Conservation (phyloP, 768 basidiomycete species). For the Calocybe cyanea region DNA sequence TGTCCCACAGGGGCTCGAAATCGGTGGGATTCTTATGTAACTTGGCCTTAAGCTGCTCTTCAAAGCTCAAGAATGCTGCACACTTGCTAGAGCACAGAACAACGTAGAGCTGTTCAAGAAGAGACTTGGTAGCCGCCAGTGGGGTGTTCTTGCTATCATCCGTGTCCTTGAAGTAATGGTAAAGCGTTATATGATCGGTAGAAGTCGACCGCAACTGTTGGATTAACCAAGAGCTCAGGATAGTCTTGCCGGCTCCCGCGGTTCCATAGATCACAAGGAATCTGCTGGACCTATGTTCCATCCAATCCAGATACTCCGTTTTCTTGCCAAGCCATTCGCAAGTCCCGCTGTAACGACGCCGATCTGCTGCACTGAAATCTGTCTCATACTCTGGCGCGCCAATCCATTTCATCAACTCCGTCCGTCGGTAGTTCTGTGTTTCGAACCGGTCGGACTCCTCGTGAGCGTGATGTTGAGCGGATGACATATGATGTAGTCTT, state of each 20-base stretch:
- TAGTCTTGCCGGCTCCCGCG: slow-evolving; percentile 7
- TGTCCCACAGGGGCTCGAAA: background rate
- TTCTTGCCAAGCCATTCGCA: slow-evolving; percentile 10
- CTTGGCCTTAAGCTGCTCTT: background rate
- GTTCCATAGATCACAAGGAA: slow-evolving; percentile 9
- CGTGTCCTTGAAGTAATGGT: slow-evolving; percentile 11
- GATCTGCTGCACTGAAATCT: slow-evolving; percentile 3
- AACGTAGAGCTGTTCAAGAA: background rate
- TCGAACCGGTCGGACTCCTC: background rate
- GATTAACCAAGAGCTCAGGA: slow-evolving; percentile 12
- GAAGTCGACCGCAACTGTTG: background rate
- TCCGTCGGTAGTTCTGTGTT: background rate
- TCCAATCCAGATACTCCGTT: background rate
- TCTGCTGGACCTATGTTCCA: background rate
- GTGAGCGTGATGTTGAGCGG: slow-evolving; percentile 2
- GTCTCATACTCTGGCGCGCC: slow-evolving; percentile 3
- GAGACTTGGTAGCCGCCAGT: background rate
- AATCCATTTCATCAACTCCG: slow-evolving; percentile 4
- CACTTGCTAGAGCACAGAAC: background rate
- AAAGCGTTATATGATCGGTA: background rate
- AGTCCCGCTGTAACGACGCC: slow-evolving; percentile 1
- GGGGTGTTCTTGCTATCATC: slow-evolving; percentile 2
- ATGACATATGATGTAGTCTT: slow-evolving; percentile 1
- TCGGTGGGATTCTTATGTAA: background rate
- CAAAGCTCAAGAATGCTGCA: background rate